Evolutionary conservation across 2,329 filamentous ascomycete species (phyloP).

Genomic region (Aureobasidium sp.): DNA sequence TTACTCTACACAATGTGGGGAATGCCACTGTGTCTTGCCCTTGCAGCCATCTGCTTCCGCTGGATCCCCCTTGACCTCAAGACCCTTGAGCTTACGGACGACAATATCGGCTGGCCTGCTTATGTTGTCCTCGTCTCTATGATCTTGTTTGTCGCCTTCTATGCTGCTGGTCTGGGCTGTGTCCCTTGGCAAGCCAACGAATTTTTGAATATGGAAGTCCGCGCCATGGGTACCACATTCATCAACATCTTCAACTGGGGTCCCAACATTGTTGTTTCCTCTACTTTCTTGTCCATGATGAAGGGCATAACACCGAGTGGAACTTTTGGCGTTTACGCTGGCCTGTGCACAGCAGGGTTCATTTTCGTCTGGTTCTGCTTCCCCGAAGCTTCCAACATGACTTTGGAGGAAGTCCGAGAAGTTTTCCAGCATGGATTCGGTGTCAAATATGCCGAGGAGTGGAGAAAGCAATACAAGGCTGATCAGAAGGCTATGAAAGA

Average conservation of each 20-base stretch:
- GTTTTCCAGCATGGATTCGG: constrained; percentile 46
- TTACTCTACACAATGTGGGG: constrained; percentile 69
- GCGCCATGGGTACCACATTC: constrained; percentile 45
- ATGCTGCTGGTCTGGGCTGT: constrained; percentile 40
- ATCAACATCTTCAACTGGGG: constrained; percentile 40
- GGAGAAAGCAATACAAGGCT: constrained; percentile 33
- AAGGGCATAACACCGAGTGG: constrained; percentile 43
- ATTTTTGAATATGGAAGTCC: constrained; percentile 42
- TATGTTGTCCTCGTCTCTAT: constrained; percentile 40
- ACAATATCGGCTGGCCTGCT: constrained; percentile 30
- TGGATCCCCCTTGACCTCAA: constrained; percentile 44
- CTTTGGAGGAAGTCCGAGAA: constrained; percentile 47
- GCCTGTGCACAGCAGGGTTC: constrained; percentile 43
- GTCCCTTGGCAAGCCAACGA: constrained; percentile 44
- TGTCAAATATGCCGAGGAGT: constrained; percentile 31
- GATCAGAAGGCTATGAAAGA: constrained; percentile 17
- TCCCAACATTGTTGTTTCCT: constrained; percentile 44
- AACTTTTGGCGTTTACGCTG: constrained; percentile 47
- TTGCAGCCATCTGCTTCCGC: constrained; percentile 65
- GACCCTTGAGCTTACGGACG: constrained; percentile 22
- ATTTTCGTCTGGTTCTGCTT: constrained; percentile 45
- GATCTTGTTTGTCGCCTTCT: constrained; percentile 40
- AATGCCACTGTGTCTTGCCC: constrained; percentile 64
- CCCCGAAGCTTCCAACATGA: constrained; percentile 49
- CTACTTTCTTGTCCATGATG: constrained; percentile 46